Evolutionary conservation across 495 filamentous ascomycete species (phyloP).

Genomic region (Aspergillus indologenus): DNA sequence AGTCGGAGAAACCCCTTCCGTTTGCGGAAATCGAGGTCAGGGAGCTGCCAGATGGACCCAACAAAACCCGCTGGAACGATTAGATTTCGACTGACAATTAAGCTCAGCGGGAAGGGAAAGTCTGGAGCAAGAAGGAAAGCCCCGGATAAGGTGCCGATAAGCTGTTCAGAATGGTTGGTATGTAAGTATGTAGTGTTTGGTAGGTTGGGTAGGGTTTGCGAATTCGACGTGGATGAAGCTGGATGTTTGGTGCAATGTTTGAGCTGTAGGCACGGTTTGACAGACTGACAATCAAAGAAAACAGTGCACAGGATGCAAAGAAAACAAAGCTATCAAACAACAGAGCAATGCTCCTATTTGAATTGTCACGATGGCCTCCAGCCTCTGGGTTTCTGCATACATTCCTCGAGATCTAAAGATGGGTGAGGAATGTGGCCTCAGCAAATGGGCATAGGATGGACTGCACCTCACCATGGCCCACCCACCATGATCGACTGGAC

Average conservation of each 20-base stretch:
- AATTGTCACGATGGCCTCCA: slow-evolving; percentile 34
- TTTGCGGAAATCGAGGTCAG: slow-evolving; percentile 36
- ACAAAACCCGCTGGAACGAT: slow-evolving; percentile 11
- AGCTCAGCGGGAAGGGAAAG: slow-evolving; percentile 18
- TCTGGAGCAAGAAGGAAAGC: slow-evolving; percentile 8
- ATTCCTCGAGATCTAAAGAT: slow-evolving; percentile 43
- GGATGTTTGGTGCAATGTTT: neutral
- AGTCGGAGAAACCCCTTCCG: slow-evolving; percentile 34
- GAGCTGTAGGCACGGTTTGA: slow-evolving; percentile 32
- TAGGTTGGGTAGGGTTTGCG: slow-evolving; percentile 11
- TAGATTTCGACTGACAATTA: slow-evolving; percentile 29
- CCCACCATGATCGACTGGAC: slow-evolving; percentile 14
- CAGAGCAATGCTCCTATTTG: slow-evolving; percentile 44
- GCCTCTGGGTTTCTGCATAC: slow-evolving; percentile 40
- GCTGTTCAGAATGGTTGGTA: slow-evolving; percentile 9
- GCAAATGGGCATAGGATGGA: slow-evolving; percentile 12
- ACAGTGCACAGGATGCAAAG: slow-evolving; percentile 50
- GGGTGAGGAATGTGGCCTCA: slow-evolving; percentile 37
- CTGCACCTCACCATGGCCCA: slow-evolving; percentile 25
- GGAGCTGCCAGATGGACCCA: slow-evolving; percentile 25
- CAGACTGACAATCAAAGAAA: slow-evolving; percentile 42
- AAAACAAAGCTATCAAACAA: slow-evolving; percentile 53
- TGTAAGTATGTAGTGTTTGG: slow-evolving; percentile 1
- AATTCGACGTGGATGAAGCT: neutral
- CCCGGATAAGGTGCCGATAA: slow-evolving; percentile 14